Conservation (phyloP, 2,329 filamentous ascomycete species). For the Xylaria sp. region DNA sequence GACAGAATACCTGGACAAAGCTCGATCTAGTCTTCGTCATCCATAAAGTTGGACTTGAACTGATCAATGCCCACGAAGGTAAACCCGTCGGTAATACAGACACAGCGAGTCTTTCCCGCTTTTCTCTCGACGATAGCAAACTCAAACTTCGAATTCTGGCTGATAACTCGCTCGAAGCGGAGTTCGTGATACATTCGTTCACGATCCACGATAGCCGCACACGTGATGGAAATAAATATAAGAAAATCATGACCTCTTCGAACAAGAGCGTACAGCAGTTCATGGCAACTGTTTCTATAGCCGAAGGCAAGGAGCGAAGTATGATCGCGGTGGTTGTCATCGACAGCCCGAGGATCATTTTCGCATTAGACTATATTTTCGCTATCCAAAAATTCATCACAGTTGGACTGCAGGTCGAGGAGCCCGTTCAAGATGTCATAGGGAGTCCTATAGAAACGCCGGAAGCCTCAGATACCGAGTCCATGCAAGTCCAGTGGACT, state of each 20-base stretch:
- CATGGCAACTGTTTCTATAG: slow-evolving; percentile 96
- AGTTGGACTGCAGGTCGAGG: slow-evolving; percentile 74
- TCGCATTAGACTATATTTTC: slow-evolving; percentile 95
- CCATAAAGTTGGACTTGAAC: slow-evolving; percentile 86
- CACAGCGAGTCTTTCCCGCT: slow-evolving; percentile 86
- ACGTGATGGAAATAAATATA: slow-evolving; percentile 92
- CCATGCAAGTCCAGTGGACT: slow-evolving; percentile 61
- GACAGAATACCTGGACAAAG: slow-evolving; percentile 85
- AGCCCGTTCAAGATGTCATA: slow-evolving; percentile 62
- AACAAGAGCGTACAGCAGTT: slow-evolving; percentile 97
- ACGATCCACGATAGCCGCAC: slow-evolving; percentile 94
- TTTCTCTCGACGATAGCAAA: slow-evolving; percentile 92
- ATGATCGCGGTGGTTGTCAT: slow-evolving; percentile 93
- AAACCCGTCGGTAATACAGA: slow-evolving; percentile 83
- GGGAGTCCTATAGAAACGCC: slow-evolving; percentile 66
- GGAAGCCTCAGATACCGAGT: slow-evolving; percentile 70
- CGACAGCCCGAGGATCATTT: slow-evolving; percentile 93
- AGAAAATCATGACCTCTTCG: slow-evolving; percentile 96
- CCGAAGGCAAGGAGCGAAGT: slow-evolving; percentile 81
- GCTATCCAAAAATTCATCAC: slow-evolving; percentile 86
- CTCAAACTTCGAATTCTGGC: slow-evolving; percentile 94
- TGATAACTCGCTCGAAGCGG: slow-evolving; percentile 90
- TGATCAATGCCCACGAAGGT: slow-evolving; percentile 80
- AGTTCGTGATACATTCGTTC: slow-evolving; percentile 92
- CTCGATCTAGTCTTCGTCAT: slow-evolving; percentile 92